A percentile compares a stretch with the other conserved stretches of the same genome.
These are phyloP conservation scores for Gracilaria domingensis DNA, from an alignment of 23 red algal genomes.

Conservation along the genomic window DNA sequence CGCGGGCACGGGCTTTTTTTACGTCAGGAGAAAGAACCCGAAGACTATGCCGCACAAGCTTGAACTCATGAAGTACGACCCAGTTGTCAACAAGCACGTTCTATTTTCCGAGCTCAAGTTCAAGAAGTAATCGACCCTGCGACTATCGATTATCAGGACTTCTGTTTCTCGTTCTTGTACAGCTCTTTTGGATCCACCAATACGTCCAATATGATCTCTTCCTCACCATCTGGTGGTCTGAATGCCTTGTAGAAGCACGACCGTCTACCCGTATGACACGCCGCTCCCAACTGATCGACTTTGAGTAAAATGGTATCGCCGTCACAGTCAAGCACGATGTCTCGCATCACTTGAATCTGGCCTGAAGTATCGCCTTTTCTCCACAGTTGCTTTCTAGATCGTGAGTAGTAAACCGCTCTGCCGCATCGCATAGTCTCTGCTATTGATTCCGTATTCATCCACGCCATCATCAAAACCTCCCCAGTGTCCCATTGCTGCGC, in stretches of 20 bases:
- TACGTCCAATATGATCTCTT: constrained; percentile 46
- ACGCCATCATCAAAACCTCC: constrained; percentile 96
- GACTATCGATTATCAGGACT: not conserved
- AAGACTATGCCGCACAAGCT: constrained; percentile 87
- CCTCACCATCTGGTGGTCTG: constrained; percentile 65
- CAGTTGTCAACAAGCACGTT: constrained; percentile 92
- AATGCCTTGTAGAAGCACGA: constrained; percentile 90
- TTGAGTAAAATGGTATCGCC: constrained; percentile 90
- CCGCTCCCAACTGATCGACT: constrained; percentile 94
- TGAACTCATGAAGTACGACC: constrained; percentile 94
- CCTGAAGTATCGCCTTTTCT: constrained; percentile 97
- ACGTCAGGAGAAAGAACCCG: constrained; percentile 91
- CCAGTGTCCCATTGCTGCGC: constrained; percentile 88
- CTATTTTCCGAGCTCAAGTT: constrained; percentile 96
- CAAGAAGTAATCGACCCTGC: constrained; percentile 59
- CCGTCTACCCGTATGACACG: constrained; percentile 95
- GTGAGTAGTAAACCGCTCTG: constrained; percentile 85
- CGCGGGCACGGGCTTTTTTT: constrained; percentile 96
- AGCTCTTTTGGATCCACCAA: constrained; percentile 68
- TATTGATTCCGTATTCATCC: constrained; percentile 88
- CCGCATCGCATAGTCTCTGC: constrained; percentile 79
- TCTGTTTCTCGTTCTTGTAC: constrained; percentile 44
- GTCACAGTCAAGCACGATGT: constrained; percentile 94
- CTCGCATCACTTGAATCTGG: constrained; percentile 84
- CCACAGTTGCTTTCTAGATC: constrained; percentile 90